These are phyloP conservation scores for Elaeis guineensis DNA, from an alignment of 176 grass and related monocot species.

Conservation along the genomic window DNA sequence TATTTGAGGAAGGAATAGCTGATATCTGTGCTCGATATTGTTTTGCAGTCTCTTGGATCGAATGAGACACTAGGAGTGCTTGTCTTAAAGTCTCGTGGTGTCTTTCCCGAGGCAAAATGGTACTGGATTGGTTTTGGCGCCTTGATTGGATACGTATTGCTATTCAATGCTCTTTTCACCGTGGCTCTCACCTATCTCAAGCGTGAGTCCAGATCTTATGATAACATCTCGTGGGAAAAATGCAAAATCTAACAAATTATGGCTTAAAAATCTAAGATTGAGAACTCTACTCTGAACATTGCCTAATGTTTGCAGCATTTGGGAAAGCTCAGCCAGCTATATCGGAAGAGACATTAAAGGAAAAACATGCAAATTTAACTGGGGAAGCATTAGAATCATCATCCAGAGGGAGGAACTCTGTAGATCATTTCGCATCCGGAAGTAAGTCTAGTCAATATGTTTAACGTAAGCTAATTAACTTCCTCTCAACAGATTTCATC, in stretches of 20 bases:
- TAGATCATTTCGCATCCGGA: too few relatives aligned
- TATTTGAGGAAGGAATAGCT: too few relatives aligned
- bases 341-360: slow-evolving; percentile 51
- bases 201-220: background rate
- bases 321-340: slow-evolving; percentile 38
- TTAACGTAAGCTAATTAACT: too few relatives aligned
- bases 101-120: slow-evolving; percentile 1
- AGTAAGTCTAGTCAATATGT: too few relatives aligned
- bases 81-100: background rate
- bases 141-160: background rate
- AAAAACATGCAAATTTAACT: slow-evolving; percentile 48
- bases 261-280: too few relatives aligned
- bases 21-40: too few relatives aligned
- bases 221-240: too few relatives aligned
- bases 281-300: too few relatives aligned
- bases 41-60: background rate
- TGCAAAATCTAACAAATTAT: too few relatives aligned
- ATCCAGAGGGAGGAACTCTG: background rate
- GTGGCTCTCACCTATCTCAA: background rate
- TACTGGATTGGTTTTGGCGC: slow-evolving; percentile 6
- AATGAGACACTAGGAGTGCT: background rate
- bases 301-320: background rate
- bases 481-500: too few relatives aligned
- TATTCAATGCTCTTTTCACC: slow-evolving; percentile 6
- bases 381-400: background rate